Evolutionary conservation across 176 grass and related monocot genomes (phyloP), one percentile per base, ranked within the genome.

Genomic region (Oryza australiensis): DNA sequence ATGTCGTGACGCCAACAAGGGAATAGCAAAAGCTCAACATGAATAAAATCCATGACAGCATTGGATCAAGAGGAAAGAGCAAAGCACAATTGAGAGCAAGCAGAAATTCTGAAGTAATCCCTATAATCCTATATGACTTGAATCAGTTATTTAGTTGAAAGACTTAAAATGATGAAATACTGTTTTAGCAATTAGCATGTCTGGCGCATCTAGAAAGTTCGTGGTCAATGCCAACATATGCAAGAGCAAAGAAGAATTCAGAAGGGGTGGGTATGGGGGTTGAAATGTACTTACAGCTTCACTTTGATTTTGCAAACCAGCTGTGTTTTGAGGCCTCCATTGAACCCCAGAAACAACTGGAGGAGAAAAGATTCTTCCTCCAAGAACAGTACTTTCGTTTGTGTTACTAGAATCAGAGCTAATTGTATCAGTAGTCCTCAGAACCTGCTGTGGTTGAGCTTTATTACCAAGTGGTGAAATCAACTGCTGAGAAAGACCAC

Each of bases 291-390:
- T 9, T 98, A 99, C 96, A 26, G 64, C 85, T 90, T 99, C 96
- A 83, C 80, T 97, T 86, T 88, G 80, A 92, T 87, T 89, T 83
- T 89, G 89, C 66, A 95, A 99, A 83, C 83, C 60, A 83, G 86
- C 57, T 81, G 87, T 60, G 72, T 75, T 79, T 87, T 93, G 92
- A 72, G 88, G 83, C 78, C 88, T 95, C 93, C 91, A 93, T 75
- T 93, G 93, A 89, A 78, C 83, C 20, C 91, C 92, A 88, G 93
- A 85, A 80, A 87, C 87, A 86, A 93, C 60, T 84, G 89, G 80
- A 66, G 93, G 79, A 67, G 89, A 77, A 90, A 92, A 94, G 33
- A 90, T 89, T 86, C 89, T 92, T 82, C 82, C 89, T 83, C 91
- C 93, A 65, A 90, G 48, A 76, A 90, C 62, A 30, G 93, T 5